Percentiles rank a stretch among this genome's conserved stretches.
These are phyloP conservation scores for Bipolaris victoriae DNA, from an alignment of 2,329 filamentous ascomycete species.

Conservation along the genomic window DNA sequence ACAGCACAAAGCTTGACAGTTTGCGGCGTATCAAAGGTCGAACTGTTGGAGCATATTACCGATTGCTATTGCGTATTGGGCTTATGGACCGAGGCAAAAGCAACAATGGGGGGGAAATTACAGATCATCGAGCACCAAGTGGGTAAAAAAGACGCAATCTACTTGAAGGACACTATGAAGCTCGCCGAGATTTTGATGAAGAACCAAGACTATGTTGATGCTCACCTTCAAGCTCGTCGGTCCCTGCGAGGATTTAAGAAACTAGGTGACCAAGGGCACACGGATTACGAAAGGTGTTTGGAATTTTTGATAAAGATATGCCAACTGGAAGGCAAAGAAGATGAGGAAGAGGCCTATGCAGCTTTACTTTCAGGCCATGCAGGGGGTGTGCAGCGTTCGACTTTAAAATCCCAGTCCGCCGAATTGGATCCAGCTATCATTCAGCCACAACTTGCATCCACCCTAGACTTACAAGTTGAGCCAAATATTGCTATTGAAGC, in stretches of 20 bases:
- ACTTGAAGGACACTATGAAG: conserved; percentile 22
- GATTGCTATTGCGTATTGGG: conserved; percentile 19
- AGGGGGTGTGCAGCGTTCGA: background rate
- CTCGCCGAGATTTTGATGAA: conserved; percentile 25
- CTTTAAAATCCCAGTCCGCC: background rate
- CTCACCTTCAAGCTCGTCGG: conserved; percentile 27
- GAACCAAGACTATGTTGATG: conserved; percentile 26
- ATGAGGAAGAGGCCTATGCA: conserved; percentile 32
- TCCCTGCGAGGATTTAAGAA: conserved; percentile 28
- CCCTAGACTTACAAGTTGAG: background rate
- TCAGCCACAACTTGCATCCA: background rate
- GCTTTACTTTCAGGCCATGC: conserved; percentile 19
- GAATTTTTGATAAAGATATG: conserved; percentile 23
- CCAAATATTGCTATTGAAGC: background rate
- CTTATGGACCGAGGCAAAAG: conserved; percentile 22
- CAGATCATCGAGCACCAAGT: conserved; percentile 25
- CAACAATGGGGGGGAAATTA: conserved; percentile 27
- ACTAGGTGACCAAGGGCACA: conserved; percentile 16
- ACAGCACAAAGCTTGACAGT: conserved; percentile 11
- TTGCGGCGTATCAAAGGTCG: conserved; percentile 19
- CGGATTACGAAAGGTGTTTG: conserved; percentile 24
- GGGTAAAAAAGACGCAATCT: conserved; percentile 23
- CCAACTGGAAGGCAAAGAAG: conserved; percentile 19
- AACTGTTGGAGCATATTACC: conserved; percentile 19
- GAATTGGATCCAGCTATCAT: no score